Conservation (phyloP, 1,284 basidiomycete genomes). For the Hymenochaete sp. region DNA sequence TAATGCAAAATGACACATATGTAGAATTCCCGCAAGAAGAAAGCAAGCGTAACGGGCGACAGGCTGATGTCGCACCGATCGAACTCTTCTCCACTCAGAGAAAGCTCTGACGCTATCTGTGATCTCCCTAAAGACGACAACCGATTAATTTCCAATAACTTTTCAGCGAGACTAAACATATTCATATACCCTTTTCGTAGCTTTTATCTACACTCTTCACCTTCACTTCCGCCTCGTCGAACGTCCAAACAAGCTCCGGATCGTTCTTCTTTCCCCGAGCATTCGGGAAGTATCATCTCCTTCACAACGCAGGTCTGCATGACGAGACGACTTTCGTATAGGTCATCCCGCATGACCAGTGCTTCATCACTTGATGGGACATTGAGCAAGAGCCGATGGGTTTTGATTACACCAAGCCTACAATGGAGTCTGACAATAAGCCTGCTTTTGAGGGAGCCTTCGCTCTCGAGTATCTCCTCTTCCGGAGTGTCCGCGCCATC, state of each 20-base stretch:
- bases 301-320: slow-evolving; percentile 62
- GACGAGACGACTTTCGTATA: slow-evolving; percentile 52
- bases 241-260: slow-evolving; percentile 70
- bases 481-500: slow-evolving; percentile 35
- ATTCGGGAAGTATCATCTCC: slow-evolving; percentile 68
- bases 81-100: slow-evolving; percentile 66
- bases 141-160: slow-evolving; percentile 1
- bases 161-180: not conserved
- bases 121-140: slow-evolving; percentile 37
- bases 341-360: slow-evolving; percentile 47
- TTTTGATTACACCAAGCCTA: slow-evolving; percentile 79
- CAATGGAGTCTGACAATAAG: slow-evolving; percentile 65
- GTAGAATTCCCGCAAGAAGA: slow-evolving; percentile 75
- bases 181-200: slow-evolving; percentile 47
- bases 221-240: slow-evolving; percentile 53
- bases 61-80: slow-evolving; percentile 59
- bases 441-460: slow-evolving; percentile 62
- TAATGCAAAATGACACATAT: slow-evolving; percentile 32
- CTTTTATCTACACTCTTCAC: slow-evolving; percentile 62
- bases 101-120: slow-evolving; percentile 63
- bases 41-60: slow-evolving; percentile 57
- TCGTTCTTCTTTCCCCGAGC: slow-evolving; percentile 54
- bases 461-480: slow-evolving; percentile 31
- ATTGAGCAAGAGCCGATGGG: slow-evolving; percentile 59
- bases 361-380: slow-evolving; percentile 49